Conservation (phyloP, 1,284 basidiomycete genomes). For the Ganoderma sinense region DNA sequence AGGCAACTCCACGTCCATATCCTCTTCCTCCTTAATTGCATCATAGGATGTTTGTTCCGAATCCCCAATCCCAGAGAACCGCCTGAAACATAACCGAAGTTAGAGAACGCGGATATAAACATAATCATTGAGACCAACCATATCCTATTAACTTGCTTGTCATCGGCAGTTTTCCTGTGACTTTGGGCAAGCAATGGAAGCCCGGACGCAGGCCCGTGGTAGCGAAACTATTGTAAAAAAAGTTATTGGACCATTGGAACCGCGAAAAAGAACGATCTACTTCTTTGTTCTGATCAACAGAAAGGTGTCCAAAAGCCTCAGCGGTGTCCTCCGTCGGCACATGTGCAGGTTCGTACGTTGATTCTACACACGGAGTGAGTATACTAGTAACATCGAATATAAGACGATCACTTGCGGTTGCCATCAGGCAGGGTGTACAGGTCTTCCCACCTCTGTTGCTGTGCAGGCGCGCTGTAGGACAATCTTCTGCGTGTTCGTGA, state of each 20-base stretch:
- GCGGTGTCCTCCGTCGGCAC: slow-evolving; percentile 51
- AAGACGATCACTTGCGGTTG: slow-evolving; percentile 17
- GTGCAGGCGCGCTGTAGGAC: slow-evolving; percentile 21
- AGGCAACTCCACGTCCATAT: slow-evolving; percentile 59
- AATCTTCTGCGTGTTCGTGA: slow-evolving; percentile 33
- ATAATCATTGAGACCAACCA: slow-evolving; percentile 55
- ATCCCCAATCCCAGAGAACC: slow-evolving; percentile 59
- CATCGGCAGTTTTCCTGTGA: slow-evolving; percentile 66
- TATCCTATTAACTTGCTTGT: slow-evolving; percentile 68
- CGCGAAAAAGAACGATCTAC: slow-evolving; percentile 41
- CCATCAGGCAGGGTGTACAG: slow-evolving; percentile 32
- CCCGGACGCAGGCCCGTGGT: slow-evolving; percentile 78
- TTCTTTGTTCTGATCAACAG: slow-evolving; percentile 83
- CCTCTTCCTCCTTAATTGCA: slow-evolving; percentile 43
- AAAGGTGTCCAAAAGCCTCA: slow-evolving; percentile 79
- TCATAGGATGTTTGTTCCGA: slow-evolving; percentile 54
- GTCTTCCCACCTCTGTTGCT: slow-evolving; percentile 33
- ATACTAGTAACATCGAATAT: neutral
- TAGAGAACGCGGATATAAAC: neutral
- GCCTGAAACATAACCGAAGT: slow-evolving; percentile 50
- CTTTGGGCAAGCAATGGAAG: slow-evolving; percentile 76
- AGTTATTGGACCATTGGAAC: neutral
- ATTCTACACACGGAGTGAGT: neutral
- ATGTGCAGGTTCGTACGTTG: slow-evolving; percentile 42
- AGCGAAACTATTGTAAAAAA: slow-evolving; percentile 62